phyloP scores from a whole-genome alignment of 1,139 yeast species.

The Taphrina wiesneri region DNA sequence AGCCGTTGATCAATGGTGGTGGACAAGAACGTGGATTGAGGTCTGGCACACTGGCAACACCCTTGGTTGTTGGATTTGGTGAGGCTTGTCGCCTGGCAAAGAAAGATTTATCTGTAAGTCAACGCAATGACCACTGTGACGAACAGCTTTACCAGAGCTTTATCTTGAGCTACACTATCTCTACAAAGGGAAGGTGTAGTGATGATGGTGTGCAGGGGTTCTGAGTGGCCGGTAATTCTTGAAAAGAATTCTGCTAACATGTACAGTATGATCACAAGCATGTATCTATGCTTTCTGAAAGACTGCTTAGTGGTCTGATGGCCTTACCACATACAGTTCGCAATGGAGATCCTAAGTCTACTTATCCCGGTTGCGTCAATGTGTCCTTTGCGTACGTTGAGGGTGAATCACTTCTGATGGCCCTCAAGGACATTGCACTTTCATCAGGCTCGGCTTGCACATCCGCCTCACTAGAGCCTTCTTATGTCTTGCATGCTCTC shows the following conservation, averaged over 20 bases:
- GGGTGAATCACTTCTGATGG: conserved; percentile 97
- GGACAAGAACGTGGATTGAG: conserved; percentile 99
- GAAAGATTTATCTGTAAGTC: conserved; percentile 58
- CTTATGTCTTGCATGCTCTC: conserved; percentile 90
- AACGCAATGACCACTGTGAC: not conserved
- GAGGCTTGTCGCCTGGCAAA: conserved; percentile 89
- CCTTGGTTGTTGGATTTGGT: conserved; percentile 92
- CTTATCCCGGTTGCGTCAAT: conserved; percentile 92
- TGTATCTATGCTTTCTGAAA: conserved; percentile 67
- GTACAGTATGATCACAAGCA: conserved; percentile 63
- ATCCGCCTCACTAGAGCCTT: conserved; percentile 95
- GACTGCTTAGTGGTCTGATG: conserved; percentile 70
- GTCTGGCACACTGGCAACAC: conserved; percentile 96
- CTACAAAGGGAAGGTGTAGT: not conserved
- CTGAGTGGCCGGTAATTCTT: conserved; percentile 19
- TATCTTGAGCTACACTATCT: conserved; percentile 19
- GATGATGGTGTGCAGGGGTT: conserved; percentile 36
- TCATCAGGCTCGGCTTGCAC: conserved; percentile 99
- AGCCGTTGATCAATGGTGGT: conserved; percentile 94
- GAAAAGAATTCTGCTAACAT: not conserved
- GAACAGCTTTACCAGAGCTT: conserved; percentile 19
- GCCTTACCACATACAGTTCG: conserved; percentile 83
- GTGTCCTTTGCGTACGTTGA: conserved; percentile 95
- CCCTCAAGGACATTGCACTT: conserved; percentile 91
- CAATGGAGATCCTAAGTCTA: conserved; percentile 74